phyloP scores from a whole-genome alignment of 768 basidiomycete genomes.

The Lactarius indigo region DNA sequence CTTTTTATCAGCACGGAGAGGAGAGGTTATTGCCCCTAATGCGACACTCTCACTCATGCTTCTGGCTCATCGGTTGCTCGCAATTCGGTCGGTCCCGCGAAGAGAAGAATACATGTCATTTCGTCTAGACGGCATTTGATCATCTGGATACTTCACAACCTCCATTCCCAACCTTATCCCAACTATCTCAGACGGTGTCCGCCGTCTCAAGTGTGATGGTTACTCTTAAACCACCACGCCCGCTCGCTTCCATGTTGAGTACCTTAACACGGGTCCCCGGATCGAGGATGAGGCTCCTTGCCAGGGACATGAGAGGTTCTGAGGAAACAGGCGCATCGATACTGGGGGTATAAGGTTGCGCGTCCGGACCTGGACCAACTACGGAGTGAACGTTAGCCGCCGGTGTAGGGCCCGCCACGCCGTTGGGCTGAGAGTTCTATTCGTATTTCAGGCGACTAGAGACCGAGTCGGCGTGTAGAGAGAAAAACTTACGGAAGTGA shows the following conservation, averaged over 20 bases:
- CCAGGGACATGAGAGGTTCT: neutral
- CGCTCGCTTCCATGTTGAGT: neutral
- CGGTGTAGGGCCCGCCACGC: too few species aligned
- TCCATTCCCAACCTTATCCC: neutral
- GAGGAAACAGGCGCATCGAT: neutral
- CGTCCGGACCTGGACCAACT: neutral
- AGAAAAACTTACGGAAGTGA: neutral
- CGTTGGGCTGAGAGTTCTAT: neutral
- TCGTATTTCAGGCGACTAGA: neutral
- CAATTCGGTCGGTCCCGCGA: too few species aligned
- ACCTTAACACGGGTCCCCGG: neutral
- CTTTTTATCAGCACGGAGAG: too few species aligned
- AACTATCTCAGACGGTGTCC: neutral
- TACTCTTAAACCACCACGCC: neutral
- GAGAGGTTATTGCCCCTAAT: too few species aligned
- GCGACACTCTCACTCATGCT: too few species aligned
- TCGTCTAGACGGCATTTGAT: too few species aligned
- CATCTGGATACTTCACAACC: too few species aligned
- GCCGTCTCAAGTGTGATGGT: conserved; percentile 2
- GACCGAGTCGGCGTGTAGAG: neutral
- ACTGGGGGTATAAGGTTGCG: neutral
- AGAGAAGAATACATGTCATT: too few species aligned
- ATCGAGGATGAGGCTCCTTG: conserved; percentile 5
- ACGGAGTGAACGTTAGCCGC: neutral
- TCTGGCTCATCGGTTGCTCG: too few species aligned